Base-by-base conservation (phyloP, 345 rosid species). In the Eutrema japonicum region DNA sequence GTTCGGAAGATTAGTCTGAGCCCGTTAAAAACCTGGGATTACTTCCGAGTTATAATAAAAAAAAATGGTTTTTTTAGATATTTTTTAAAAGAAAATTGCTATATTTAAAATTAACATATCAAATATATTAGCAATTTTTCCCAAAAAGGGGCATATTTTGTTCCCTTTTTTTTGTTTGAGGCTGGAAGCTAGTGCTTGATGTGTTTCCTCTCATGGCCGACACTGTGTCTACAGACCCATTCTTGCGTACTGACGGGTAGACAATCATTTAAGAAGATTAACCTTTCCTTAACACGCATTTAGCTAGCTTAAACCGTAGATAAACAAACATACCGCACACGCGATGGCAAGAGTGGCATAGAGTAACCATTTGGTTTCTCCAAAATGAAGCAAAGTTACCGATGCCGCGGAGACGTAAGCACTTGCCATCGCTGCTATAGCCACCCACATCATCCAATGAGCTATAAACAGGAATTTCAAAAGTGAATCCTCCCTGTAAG, bases 401-500 rank as follows among this genome's bases (percentile, higher is more conserved):
- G 64, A 66, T 29, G 36, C 32, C 0, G 77, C 83, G 0, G 83
- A 80, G 16, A 74, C 60, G 42, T 67, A 81, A 74, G 82, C 80
- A 4, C 63, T 62, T 42, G 79, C 77, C 83, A 77, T 83, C 67
- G 74, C 77, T 36, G 74, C 77, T 36, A 74, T 59, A n/a, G 83
- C 80, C 32, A 79, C 68, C 79, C 82, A 77, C 82, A 77, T 65
- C 51, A 61, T 64, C 69, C 75, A 27, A 18, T 84, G 80, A 29
- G 80, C 26, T 7, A 75, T 27, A 45, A 50, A 42, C 46, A 81
- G 26, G 33, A 77, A 58, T 4, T 35, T 74, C 65, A 29, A 70
- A 7, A 71, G 64, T 35, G 73, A 63, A 4, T 67, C 63, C 7
- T 66, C 64, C 7, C 5, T 52, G 32, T 73, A 82, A 0, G 85